A percentile compares a stretch with the other conserved stretches of the same genome.
Evolutionary conservation across 352 stramenopile species (phyloP).

Genomic region (Phytophthora pinifolia): DNA sequence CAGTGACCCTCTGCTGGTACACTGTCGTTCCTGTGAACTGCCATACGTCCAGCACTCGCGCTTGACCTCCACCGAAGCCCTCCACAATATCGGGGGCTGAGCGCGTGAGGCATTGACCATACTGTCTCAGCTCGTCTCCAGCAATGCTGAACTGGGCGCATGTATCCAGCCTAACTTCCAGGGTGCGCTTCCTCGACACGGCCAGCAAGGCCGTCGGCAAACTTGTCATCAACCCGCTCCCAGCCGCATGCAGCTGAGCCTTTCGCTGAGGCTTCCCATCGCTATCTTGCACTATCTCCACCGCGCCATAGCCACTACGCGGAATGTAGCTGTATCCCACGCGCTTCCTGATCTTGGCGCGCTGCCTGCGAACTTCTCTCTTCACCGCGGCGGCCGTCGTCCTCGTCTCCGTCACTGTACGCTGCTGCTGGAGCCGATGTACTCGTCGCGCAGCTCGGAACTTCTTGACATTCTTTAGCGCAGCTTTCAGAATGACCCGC

Average conservation of each 20-base stretch:
- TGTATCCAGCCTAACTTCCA: not conserved
- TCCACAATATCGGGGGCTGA: not conserved
- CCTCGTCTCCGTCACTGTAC: too few relatives aligned
- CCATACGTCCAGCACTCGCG: not conserved
- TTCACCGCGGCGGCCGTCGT: too few relatives aligned
- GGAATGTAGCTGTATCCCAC: slow-evolving; percentile 4
- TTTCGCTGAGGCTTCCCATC: not conserved
- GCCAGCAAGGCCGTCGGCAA: not conserved
- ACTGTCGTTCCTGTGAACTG: not conserved
- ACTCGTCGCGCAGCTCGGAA: too few relatives aligned
- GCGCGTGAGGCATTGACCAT: not conserved
- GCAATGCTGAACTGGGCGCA: slow-evolving; percentile 1
- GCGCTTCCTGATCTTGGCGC: too few relatives aligned
- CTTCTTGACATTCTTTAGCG: too few relatives aligned
- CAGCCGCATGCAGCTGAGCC: not conserved
- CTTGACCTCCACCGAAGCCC: not conserved
- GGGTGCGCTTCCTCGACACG: not conserved
- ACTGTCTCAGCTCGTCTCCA: not conserved
- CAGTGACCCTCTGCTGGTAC: not conserved
- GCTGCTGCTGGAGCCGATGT: too few relatives aligned
- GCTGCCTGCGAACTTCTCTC: too few relatives aligned
- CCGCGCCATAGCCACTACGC: not conserved
- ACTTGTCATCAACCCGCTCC: not conserved
- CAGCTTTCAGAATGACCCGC: too few relatives aligned
- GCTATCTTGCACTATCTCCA: not conserved